Base-by-base conservation (phyloP, 2,329 filamentous ascomycete species). In the Didymella lethalis region DNA sequence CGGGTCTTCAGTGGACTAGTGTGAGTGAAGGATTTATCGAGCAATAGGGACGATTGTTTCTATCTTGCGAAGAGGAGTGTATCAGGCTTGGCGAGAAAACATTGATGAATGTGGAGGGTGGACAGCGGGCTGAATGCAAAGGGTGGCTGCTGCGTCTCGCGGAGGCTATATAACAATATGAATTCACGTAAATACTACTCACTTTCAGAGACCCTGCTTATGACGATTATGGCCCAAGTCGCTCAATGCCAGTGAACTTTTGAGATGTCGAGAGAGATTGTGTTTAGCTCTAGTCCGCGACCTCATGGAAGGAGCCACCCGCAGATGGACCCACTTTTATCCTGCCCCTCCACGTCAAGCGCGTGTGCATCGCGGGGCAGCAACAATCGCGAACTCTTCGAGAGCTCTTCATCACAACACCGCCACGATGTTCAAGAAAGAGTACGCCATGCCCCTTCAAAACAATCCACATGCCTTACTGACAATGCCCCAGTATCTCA, bases 401-500 rank as follows among this genome's bases (percentile, higher is more conserved):
- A 41, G 32, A 56, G 54, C 54, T 51, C 36, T 26, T 38, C 55
- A 53, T 32, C 50, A 50, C 40, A 46, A 49, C 56, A 54, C 58
- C 58, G 46, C 57, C 60, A 72, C 38, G 23, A 76, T 76, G 74
- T 76, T 76, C 54, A 76, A 76, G 54, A 76, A 76, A 70, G 74
- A 76, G 74, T 75, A 58, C 29, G 53, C 11, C 16, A 6, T 10
- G n/a, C 36, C 20, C 18, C 14, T 16, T 4, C 23, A n/a, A n/a
- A 4, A 7, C 8, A 4, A 11, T 26, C 16, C 25, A 26, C 16
- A 8, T 7, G 8, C 23, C 52, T 51, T 25, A 16, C 20, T 48
- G 25, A 48, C 52, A 55, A 65, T 16, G 20, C 29, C 41, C 18
- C 64, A 94, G 91, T 67, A 88, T 97, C 77, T 82, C 88, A 71